phyloP scores from a whole-genome alignment of 2,329 filamentous ascomycete species.

The Exophiala sp. region DNA sequence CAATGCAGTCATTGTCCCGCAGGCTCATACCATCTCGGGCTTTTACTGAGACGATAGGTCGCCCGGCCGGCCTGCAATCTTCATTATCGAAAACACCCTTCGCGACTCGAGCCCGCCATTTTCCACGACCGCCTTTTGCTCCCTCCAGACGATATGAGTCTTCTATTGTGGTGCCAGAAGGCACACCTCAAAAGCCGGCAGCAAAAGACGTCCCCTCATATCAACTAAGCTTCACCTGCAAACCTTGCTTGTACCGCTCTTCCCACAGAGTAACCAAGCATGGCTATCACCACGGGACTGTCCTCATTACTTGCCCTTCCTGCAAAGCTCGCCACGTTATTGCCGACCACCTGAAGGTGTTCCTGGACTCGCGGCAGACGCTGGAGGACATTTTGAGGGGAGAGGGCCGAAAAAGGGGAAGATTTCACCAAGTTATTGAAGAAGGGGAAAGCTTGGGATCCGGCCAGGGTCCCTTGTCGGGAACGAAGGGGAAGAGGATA shows the following conservation, averaged over 20 bases:
- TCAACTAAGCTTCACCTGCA: slow-evolving; percentile 86
- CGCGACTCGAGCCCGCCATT: background rate
- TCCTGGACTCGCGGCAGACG: slow-evolving; percentile 39
- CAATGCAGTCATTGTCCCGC: slow-evolving; percentile 12
- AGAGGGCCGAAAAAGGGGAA: slow-evolving; percentile 44
- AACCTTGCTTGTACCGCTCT: slow-evolving; percentile 73
- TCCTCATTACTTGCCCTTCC: slow-evolving; percentile 78
- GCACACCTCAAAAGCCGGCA: slow-evolving; percentile 5
- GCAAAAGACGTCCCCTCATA: slow-evolving; percentile 51
- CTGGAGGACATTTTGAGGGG: slow-evolving; percentile 40
- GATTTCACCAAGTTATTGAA: slow-evolving; percentile 61
- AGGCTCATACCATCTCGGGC: background rate
- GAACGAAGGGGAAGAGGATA: slow-evolving; percentile 64
- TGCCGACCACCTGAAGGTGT: slow-evolving; percentile 72
- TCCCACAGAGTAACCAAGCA: slow-evolving; percentile 53
- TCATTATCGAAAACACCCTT: slow-evolving; percentile 5
- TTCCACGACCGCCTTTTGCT: background rate
- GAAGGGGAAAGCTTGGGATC: slow-evolving; percentile 65
- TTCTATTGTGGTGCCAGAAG: slow-evolving; percentile 17
- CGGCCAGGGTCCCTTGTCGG: slow-evolving; percentile 52
- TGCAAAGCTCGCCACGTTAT: slow-evolving; percentile 89
- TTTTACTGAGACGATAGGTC: background rate
- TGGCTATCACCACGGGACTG: slow-evolving; percentile 85
- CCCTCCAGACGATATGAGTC: slow-evolving; percentile 18
- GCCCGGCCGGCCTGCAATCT: slow-evolving; percentile 4